phyloP scores from a whole-genome alignment of 2,329 filamentous ascomycete genomes.

The Nothomitra cinnamomea region DNA sequence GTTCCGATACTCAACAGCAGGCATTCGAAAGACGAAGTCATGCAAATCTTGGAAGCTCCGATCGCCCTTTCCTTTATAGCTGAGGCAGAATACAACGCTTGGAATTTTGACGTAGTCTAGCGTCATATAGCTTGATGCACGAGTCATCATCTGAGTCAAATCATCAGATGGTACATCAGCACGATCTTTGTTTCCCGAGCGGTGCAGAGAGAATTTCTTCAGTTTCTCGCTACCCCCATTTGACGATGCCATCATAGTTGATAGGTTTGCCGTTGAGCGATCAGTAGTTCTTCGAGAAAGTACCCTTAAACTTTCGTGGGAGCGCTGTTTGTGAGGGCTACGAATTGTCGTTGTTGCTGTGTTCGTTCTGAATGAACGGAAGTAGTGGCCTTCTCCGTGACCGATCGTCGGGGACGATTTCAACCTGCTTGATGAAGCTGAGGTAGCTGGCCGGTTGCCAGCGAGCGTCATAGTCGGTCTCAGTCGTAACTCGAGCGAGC shows the following conservation, averaged over 20 bases:
- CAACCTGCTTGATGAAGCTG: slow-evolving; percentile 6
- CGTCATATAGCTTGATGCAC: slow-evolving; percentile 95
- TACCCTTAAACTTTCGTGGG: slow-evolving; percentile 23
- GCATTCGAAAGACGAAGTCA: slow-evolving; percentile 91
- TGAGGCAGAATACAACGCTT: slow-evolving; percentile 85
- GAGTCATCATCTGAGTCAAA: slow-evolving; percentile 86
- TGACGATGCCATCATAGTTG: slow-evolving; percentile 12
- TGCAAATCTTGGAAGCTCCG: slow-evolving; percentile 95
- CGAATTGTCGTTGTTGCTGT: slow-evolving; percentile 17
- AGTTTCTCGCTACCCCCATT: slow-evolving; percentile 20
- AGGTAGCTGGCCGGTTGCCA: slow-evolving; percentile 20
- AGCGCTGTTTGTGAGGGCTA: slow-evolving; percentile 9
- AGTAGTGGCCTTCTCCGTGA: slow-evolving; percentile 19
- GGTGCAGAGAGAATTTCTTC: slow-evolving; percentile 10
- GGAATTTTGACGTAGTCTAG: slow-evolving; percentile 90
- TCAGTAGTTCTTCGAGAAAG: slow-evolving; percentile 21
- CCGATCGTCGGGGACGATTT: not conserved
- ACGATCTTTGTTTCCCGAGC: slow-evolving; percentile 15
- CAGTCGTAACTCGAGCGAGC: slow-evolving; percentile 65
- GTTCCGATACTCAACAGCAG: slow-evolving; percentile 88
- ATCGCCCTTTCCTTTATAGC: slow-evolving; percentile 90
- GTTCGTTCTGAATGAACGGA: slow-evolving; percentile 25
- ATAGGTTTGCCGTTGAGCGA: slow-evolving; percentile 19
- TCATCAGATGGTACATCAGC: slow-evolving; percentile 64
- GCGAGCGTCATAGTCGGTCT: slow-evolving; percentile 56